Conservation (phyloP, 164 flowering plant genomes). For the Vitis riparia region DNA sequence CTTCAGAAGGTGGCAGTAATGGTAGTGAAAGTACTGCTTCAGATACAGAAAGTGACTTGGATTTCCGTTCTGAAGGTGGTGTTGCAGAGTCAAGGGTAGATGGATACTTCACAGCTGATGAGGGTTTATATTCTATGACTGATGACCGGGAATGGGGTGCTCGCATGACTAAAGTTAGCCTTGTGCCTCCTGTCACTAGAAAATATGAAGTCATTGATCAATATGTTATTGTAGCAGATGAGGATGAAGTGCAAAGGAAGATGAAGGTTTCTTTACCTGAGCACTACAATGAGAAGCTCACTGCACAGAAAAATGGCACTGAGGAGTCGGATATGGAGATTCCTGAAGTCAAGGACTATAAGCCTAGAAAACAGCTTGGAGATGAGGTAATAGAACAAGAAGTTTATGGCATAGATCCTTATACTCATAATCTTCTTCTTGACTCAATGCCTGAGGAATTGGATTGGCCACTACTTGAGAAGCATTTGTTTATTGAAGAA, state of each 20-base stretch:
- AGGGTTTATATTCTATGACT: conserved; percentile 51
- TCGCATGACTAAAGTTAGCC: conserved; percentile 97
- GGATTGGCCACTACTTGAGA: conserved; percentile 74
- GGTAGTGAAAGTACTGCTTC: conserved; percentile 62
- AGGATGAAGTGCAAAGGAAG: conserved; percentile 85
- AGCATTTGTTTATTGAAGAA: conserved; percentile 89
- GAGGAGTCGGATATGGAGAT: conserved; percentile 95
- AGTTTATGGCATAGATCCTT: conserved; percentile 99
- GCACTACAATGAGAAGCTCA: conserved; percentile 84
- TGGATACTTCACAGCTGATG: conserved; percentile 42
- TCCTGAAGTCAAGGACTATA: conserved; percentile 94
- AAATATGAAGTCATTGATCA: conserved; percentile 96
- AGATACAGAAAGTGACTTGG: conserved; percentile 81
- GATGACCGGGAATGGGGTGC: conserved; percentile 99
- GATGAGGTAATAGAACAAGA: conserved; percentile 96
- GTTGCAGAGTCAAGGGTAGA: conserved; percentile 43
- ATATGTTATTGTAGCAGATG: conserved; percentile 87
- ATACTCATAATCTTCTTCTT: conserved; percentile 93
- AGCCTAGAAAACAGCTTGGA: conserved; percentile 89
- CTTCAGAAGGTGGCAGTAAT: conserved; percentile 53
- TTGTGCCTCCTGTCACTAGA: conserved; percentile 98
- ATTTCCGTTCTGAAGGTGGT: conserved; percentile 42
- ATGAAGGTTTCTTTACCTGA: conserved; percentile 96
- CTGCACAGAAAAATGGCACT: conserved; percentile 74
- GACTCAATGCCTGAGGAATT: conserved; percentile 95